A percentile compares a stretch with the other conserved stretches of the same genome.
phyloP scores from a whole-genome alignment of 371 early-diverging fungal species.

The Mortierella sp. region DNA sequence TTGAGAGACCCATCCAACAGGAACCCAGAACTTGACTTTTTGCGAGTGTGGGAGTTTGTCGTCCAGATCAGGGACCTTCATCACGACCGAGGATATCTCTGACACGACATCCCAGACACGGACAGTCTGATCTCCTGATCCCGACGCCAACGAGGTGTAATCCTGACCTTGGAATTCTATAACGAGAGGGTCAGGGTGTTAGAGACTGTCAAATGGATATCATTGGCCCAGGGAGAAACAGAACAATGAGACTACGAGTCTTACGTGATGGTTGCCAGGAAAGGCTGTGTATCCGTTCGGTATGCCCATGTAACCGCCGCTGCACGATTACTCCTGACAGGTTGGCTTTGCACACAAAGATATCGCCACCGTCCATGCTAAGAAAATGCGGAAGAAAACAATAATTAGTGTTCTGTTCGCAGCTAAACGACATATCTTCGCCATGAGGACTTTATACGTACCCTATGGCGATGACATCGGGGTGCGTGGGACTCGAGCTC shows the following conservation, averaged over 20 bases:
- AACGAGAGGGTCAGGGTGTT: no score
- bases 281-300: conserved; percentile 40
- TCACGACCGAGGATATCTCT: conserved; percentile 2
- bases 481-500: conserved; percentile 16
- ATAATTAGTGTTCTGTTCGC: neutral
- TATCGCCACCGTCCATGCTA: conserved; percentile 52
- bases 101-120: conserved; percentile 58
- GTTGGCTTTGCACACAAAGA: conserved; percentile 30
- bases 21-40: conserved; percentile 38
- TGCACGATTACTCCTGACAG: conserved; percentile 11
- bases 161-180: conserved; percentile 4
- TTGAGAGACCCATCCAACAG: conserved; percentile 34
- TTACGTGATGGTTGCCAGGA: conserved; percentile 42
- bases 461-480: conserved; percentile 45
- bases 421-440: no score
- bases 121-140: conserved; percentile 59
- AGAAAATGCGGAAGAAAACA: neutral
- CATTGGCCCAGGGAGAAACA: neutral
- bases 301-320: conserved; percentile 45
- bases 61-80: conserved; percentile 27
- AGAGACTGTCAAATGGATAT: no score
- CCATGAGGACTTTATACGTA: neutral
- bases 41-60: conserved; percentile 2
- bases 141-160: conserved; percentile 51
- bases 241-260: neutral